Evolutionary conservation across 192 early-diverging fungal species (phyloP).

Genomic region (Dissophora globulifera): DNA sequence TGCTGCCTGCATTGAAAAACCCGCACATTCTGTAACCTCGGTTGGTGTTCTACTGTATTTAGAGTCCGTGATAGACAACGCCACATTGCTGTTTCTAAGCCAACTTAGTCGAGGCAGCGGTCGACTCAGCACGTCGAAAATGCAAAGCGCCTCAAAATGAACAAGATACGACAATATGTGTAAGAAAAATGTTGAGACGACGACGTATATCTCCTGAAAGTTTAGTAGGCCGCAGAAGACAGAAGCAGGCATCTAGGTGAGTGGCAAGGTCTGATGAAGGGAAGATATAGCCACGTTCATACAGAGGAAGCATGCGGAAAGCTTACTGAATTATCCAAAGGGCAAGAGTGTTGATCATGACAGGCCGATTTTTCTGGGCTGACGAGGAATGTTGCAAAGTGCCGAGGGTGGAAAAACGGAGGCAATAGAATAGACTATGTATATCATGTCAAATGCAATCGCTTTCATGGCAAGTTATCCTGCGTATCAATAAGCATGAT

Average conservation of each 20-base stretch:
- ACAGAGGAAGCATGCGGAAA: constrained; percentile 1
- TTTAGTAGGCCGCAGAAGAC: background rate
- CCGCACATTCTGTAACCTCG: constrained; percentile 13
- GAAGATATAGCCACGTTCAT: background rate
- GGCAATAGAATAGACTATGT: no score
- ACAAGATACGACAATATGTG: constrained; percentile 1
- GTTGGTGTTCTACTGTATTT: constrained; percentile 14
- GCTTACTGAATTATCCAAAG: no score
- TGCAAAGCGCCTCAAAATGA: constrained; percentile 5
- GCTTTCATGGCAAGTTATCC: no score
- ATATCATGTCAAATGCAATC: no score
- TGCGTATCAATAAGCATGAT: no score
- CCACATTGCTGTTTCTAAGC: background rate
- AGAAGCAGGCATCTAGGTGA: background rate
- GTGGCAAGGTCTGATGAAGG: constrained; percentile 5
- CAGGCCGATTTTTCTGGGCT: no score
- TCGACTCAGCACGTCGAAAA: constrained; percentile 28
- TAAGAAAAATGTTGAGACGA: background rate
- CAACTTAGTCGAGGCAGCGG: constrained; percentile 7
- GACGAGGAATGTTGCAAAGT: no score
- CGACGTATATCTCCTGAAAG: background rate
- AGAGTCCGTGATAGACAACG: constrained; percentile 12
- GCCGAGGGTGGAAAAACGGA: no score
- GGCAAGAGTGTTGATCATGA: no score
- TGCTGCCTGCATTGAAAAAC: constrained; percentile 13